phyloP scores from a whole-genome alignment of 2,329 filamentous ascomycete genomes.

The Cylindrodendrum hubeiense region DNA sequence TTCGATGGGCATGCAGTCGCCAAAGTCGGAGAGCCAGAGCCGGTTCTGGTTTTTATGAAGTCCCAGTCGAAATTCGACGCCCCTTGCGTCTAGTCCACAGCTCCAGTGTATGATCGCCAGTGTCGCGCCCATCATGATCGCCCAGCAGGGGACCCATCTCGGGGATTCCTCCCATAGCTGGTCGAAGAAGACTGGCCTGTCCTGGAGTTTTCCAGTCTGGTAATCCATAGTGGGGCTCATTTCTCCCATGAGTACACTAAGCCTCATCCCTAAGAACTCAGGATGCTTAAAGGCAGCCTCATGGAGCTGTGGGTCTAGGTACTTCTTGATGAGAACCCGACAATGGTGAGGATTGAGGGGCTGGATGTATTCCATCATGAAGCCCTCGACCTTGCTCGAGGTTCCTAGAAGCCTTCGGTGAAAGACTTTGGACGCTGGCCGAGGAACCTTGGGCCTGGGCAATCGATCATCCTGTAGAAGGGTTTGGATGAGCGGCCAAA shows the following conservation, averaged over 20 bases:
- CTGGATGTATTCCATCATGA: slow-evolving; percentile 14
- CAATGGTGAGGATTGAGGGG: slow-evolving; percentile 13
- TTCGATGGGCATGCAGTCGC: slow-evolving; percentile 27
- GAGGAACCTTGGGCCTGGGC: slow-evolving; percentile 6
- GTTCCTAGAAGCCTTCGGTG: not conserved
- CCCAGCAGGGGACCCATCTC: slow-evolving; percentile 5
- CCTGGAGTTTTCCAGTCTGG: not conserved
- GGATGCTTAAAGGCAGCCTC: not conserved
- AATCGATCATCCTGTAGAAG: not conserved
- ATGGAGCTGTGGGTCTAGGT: slow-evolving; percentile 5
- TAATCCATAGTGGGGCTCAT: not conserved
- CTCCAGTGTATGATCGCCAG: slow-evolving; percentile 43
- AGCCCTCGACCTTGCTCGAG: slow-evolving; percentile 2
- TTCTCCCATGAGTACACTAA: slow-evolving; percentile 26
- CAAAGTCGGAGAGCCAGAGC: slow-evolving; percentile 43
- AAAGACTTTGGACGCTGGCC: slow-evolving; percentile 5
- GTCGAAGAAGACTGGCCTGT: slow-evolving; percentile 38
- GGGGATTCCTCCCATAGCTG: slow-evolving; percentile 29
- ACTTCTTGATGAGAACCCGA: not conserved
- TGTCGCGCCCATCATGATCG: slow-evolving; percentile 31
- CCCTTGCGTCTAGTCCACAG: slow-evolving; percentile 37
- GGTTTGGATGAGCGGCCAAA: not conserved
- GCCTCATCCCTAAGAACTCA: slow-evolving; percentile 10
- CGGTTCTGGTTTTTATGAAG: not conserved
- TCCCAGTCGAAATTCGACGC: slow-evolving; percentile 39